Evolutionary conservation across 306 rosid species (phyloP), one percentile per base, ranked within the genome.

Genomic region (Geum urbanum): DNA sequence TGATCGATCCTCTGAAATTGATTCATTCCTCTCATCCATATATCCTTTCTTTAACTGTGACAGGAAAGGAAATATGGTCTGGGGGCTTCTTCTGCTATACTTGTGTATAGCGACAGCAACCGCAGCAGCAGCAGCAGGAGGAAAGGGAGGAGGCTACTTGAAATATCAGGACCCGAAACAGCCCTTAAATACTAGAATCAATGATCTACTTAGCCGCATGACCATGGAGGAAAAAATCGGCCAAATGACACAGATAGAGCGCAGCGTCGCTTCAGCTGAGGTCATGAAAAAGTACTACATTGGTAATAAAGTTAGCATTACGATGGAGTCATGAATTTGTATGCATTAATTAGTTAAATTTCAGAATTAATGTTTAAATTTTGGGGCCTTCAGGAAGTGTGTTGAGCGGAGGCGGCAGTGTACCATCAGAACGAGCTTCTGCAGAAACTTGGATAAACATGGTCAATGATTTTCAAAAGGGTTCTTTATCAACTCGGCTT

Each of bases 191-290:
- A 20, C 65, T 51, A 55, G 81, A 49, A 48, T 80, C 50, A 76
- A 54, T 3, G 84, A 80, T 49, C 63, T 80, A 1, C n/a, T 80
- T 2, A 49, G 46, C 35, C 71, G 65, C 22, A 80, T 80, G 84
- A 80, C 71, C 49, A 3, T 71, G 53, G 77, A 75, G 67, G 84
- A 80, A 40, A 80, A 80, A 70, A 73, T 81, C 18, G 84, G 84
- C 14, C 81, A 81, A 59, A 81, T 81, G 84, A 75, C 66, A 8
- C 84, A 81, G 61, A 73, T 81, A 20, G 81, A 77, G 2, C 67
- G 79, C 18, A 65, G 22, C 12, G 76, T 69, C 51, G 81, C 84
- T 51, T 47, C 81, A 5, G 12, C 76, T 5, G 71, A 81, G 49
- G 76, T 73, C 41, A 51, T 76, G 78, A 80, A 72, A 37, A 80